Base-by-base conservation (phyloP, 805 yeast genomes). In the Starmerella potacharoeniae region DNA sequence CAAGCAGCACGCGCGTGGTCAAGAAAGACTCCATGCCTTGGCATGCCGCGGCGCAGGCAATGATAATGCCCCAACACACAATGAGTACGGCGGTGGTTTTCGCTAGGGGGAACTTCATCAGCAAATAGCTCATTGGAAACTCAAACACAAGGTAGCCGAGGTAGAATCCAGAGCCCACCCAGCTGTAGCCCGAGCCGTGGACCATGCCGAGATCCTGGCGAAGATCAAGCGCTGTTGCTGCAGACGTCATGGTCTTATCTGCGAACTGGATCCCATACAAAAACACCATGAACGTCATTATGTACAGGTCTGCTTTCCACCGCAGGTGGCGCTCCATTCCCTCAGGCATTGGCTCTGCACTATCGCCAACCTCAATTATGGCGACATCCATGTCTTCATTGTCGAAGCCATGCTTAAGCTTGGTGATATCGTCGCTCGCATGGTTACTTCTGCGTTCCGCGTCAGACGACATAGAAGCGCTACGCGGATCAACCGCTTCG, bases 141-240 rank as follows among this genome's bases (percentile, higher is more conserved):
- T 79, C 82, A 61, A 79, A 81, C 7, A 69, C 72, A 46, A 83
- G 66, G 64, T 81, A 83, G 5, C 88, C 89, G 41, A 83, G 64
- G 63, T 80, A 81, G 60, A 80, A 80, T 6, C 78, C 73, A 1
- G 82, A 73, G 14, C 81, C 78, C 16, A 75, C 67, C 81, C 83
- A 77, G 48, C 56, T 44, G 41, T 61, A 64, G 29, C 53, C 55
- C 2, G 53, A 41, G 3, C 55, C 55, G 11, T 52, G 49, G 1
- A 52, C 34, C 55, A 52, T 52, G 13, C 35, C 17, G 16, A 52
- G 43, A 16, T 52, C 55, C 37, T 52, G 41, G 13, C 55, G 55
- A 5, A 52, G 48, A 17, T n/a, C 33, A 43, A 52, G 29, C 6
- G 52, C 17, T 8, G 55, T 52, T 3, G 50, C 55, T 2, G 55